These are phyloP conservation scores for Stemphylium vesicarium DNA, from an alignment of 2,329 filamentous ascomycete species.

Conservation along the genomic window DNA sequence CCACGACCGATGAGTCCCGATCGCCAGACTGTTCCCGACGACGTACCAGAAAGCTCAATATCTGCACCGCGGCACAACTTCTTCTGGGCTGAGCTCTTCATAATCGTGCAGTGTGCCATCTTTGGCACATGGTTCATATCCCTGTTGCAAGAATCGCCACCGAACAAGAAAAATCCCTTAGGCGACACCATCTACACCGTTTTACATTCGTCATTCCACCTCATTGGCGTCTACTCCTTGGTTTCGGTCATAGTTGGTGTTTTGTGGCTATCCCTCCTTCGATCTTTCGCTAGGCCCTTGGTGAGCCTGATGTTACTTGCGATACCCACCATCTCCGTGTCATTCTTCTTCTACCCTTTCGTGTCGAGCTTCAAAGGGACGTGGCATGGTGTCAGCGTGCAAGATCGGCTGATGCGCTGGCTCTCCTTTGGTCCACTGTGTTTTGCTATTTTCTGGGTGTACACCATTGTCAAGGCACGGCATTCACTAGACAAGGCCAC, in stretches of 20 bases:
- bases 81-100: slow-evolving; percentile 89
- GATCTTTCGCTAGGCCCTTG: slow-evolving; percentile 85
- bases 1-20: slow-evolving; percentile 56
- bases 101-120: slow-evolving; percentile 82
- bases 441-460: slow-evolving; percentile 79
- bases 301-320: slow-evolving; percentile 81
- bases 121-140: slow-evolving; percentile 89
- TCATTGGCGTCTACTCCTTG: slow-evolving; percentile 88
- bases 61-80: slow-evolving; percentile 70
- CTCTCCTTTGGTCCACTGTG: slow-evolving; percentile 77
- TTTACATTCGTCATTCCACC: slow-evolving; percentile 82
- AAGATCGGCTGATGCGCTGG: slow-evolving; percentile 90
- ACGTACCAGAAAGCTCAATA: slow-evolving; percentile 59
- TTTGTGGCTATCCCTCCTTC: slow-evolving; percentile 85
- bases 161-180: slow-evolving; percentile 71
- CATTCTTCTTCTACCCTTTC: slow-evolving; percentile 90
- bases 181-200: slow-evolving; percentile 96
- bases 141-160: slow-evolving; percentile 83
- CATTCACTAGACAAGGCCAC: slow-evolving; percentile 82
- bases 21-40: slow-evolving; percentile 62
- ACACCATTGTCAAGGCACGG: slow-evolving; percentile 80
- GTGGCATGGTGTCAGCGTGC: slow-evolving; percentile 76
- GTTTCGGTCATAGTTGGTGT: slow-evolving; percentile 88
- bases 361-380: slow-evolving; percentile 84
- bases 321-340: slow-evolving; percentile 84